Evolutionary conservation across 768 basidiomycete species (phyloP).

Genomic region (Rhizopogon vulgaris): DNA sequence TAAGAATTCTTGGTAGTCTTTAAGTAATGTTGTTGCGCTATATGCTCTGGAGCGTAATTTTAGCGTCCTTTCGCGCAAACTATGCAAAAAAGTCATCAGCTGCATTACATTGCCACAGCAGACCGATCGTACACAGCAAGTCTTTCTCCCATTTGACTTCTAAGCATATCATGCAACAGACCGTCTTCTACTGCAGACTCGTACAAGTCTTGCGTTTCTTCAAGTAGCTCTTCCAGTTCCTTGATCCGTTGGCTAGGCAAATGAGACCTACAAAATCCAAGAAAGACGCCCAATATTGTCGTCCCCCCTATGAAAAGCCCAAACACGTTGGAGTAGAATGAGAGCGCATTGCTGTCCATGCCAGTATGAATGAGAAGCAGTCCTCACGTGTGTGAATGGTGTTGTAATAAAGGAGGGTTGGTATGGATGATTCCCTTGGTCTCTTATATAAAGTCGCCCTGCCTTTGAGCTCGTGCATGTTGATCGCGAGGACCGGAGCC

Average conservation of each 20-base stretch:
- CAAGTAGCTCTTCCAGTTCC: neutral
- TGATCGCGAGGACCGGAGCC: neutral
- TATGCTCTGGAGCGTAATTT: neutral
- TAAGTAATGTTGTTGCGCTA: neutral
- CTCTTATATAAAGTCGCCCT: neutral
- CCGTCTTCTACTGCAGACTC: neutral
- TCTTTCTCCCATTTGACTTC: neutral
- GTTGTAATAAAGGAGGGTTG: neutral
- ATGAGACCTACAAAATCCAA: neutral
- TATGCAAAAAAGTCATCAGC: neutral
- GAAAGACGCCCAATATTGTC: neutral
- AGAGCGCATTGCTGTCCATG: neutral
- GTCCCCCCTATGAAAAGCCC: neutral
- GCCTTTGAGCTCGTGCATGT: neutral
- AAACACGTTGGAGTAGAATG: conserved; percentile 1
- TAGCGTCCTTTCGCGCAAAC: neutral
- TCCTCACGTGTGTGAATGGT: too few relatives aligned
- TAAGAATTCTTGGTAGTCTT: neutral
- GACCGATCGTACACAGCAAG: neutral
- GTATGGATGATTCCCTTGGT: neutral
- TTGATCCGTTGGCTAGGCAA: conserved; percentile 3
- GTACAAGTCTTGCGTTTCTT: neutral
- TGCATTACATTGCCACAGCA: neutral
- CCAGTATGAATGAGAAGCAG: too few relatives aligned
- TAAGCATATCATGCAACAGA: neutral